Conservation (phyloP, 169 alveolate species). For the Eimeria necatrix region DNA sequence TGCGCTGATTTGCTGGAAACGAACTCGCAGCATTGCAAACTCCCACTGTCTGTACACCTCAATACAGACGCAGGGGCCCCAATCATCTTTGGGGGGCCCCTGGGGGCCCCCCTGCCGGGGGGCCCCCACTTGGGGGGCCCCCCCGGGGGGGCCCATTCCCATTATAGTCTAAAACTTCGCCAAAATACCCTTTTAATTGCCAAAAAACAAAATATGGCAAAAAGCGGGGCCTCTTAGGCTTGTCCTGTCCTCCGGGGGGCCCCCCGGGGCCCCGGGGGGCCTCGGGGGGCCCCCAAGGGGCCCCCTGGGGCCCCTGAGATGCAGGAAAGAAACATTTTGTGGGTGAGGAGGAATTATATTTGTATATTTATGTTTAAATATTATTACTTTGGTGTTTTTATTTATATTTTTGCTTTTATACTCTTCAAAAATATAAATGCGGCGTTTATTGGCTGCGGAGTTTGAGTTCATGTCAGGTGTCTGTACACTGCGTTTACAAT, state of each 20-base stretch:
- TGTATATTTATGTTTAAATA: too few species aligned
- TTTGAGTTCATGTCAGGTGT: too few species aligned
- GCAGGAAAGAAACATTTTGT: too few species aligned
- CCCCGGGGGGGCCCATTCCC: background rate
- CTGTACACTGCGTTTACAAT: too few species aligned
- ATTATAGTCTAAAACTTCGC: background rate
- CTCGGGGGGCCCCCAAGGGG: too few species aligned
- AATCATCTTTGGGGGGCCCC: background rate
- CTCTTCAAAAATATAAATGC: too few species aligned
- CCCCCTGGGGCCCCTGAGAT: too few species aligned
- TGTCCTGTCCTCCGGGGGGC: background rate
- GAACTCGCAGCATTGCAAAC: background rate
- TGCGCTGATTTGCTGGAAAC: background rate
- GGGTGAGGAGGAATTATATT: too few species aligned
- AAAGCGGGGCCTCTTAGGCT: background rate
- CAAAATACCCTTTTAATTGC: too few species aligned
- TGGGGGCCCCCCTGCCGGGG: slow-evolving; percentile 12
- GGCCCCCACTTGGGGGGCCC: background rate
- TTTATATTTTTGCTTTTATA: too few species aligned
- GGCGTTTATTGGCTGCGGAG: too few species aligned
- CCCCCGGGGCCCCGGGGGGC: background rate
- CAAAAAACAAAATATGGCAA: background rate
- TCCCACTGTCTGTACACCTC: slow-evolving; percentile 46
- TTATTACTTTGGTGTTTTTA: too few species aligned
- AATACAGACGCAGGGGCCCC: slow-evolving; percentile 13